A percentile compares a stretch with the other conserved stretches of the same genome.
phyloP scores from a whole-genome alignment of 306 rosid genomes.

The Lagenaria siceraria region DNA sequence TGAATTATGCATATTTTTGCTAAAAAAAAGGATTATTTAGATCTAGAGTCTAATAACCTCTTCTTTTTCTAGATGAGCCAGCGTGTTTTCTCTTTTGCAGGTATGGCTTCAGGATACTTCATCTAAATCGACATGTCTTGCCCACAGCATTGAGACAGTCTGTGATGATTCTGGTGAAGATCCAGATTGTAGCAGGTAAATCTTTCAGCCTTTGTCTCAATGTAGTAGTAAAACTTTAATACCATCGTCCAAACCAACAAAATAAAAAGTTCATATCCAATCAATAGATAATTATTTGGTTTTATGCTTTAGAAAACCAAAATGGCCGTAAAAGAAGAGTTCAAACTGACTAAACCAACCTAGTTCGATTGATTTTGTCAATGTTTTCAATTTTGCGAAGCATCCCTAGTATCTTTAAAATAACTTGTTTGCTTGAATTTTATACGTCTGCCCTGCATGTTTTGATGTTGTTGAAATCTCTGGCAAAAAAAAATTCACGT shows the following conservation, averaged over 20 bases:
- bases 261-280: not conserved
- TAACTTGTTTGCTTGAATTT: not conserved
- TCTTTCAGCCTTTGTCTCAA: not conserved
- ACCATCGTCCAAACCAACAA: not conserved
- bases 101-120: slow-evolving; percentile 80
- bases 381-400: not conserved
- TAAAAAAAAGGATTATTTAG: not conserved
- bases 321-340: not conserved
- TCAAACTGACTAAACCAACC: not conserved
- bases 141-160: slow-evolving; percentile 43
- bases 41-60: not conserved
- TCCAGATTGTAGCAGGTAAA: slow-evolving; percentile 87
- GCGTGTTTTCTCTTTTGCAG: slow-evolving; percentile 23
- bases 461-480: not conserved
- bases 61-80: not conserved
- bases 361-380: not conserved
- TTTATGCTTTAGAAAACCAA: not conserved
- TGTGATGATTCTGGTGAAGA: slow-evolving; percentile 94
- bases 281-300: not conserved
- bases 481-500: not conserved
- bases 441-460: not conserved
- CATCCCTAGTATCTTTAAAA: not conserved
- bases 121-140: slow-evolving; percentile 41
- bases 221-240: not conserved
- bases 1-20: not conserved